Conservation (phyloP, 345 rosid genomes). For the Eucalyptus brandiana region DNA sequence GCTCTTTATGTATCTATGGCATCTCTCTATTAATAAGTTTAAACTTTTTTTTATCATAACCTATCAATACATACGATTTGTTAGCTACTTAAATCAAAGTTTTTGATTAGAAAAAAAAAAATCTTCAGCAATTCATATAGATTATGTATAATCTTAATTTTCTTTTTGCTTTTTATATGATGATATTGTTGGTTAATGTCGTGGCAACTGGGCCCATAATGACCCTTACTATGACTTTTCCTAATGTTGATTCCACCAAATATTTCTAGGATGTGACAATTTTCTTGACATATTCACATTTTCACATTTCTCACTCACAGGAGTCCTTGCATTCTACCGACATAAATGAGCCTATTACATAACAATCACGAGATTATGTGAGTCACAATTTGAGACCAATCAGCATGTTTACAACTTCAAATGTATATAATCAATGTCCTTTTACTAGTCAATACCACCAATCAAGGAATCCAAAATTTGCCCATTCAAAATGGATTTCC, state of each 20-base stretch:
- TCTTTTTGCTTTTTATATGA: background rate
- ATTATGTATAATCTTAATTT: background rate
- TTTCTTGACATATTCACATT: background rate
- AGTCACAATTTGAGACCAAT: background rate
- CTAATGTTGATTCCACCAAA: background rate
- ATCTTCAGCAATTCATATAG: background rate
- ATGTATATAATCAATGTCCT: background rate
- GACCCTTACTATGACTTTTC: background rate
- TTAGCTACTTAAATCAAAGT: background rate
- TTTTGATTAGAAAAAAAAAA: background rate
- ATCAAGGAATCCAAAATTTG: background rate
- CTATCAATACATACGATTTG: background rate
- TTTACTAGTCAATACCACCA: background rate
- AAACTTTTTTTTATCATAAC: background rate
- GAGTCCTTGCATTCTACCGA: background rate
- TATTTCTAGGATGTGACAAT: background rate
- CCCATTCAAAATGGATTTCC: background rate
- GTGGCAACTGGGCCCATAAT: background rate
- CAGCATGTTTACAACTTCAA: fast-evolving
- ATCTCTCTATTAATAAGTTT: background rate
- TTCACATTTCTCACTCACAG: background rate
- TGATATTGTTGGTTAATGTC: background rate
- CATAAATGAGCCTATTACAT: background rate
- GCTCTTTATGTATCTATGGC: background rate
- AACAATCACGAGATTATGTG: background rate